Evolutionary conservation across 495 filamentous ascomycete genomes (phyloP), one percentile per base, ranked within the genome.

Genomic region (Neurospora sp.): DNA sequence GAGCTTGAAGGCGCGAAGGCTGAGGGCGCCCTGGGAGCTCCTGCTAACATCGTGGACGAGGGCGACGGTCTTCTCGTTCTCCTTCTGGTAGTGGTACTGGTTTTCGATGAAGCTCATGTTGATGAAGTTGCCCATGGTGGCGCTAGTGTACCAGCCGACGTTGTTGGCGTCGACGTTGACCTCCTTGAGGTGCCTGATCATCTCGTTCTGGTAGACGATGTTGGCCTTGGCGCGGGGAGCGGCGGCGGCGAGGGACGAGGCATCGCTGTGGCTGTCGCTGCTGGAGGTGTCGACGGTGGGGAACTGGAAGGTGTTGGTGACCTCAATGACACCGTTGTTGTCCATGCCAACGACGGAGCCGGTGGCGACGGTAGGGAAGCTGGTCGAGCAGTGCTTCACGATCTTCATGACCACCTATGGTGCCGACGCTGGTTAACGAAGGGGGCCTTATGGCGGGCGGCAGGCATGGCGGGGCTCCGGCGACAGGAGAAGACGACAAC

Each of bases 131-230:
- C 96, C 96, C 90, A 99, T 96, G 83, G 94, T 97, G 73, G 95
- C 94, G 83, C 94, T 98, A 71, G 93, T 97, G 83, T 99, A 99
- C 95, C 95, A 99, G 72, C 96, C 96, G 71, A 96, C 94, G 77
- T 93, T 97, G 85, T 98, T 97, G 74, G 96, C 96, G 82, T 99
- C 96, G 71, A 98, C 92, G 80, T 99, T 99, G 76, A 99, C 96
- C 82, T 98, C 96, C 79, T 94, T 89, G 44, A 99, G 86, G 82
- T 94, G 94, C 75, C 93, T 91, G 81, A 99, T 94, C 96, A 98
- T 98, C 83, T 99, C 96, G 73, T 90, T 92, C 84, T 97, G 94
- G 82, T 99, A 99, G 73, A 84, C 85, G 18, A 89, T 86, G 80
- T 97, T 98, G 69, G 92, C 87, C 85, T 98, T 99, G 22, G 94